Base-by-base conservation (phyloP, 2,329 filamentous ascomycete genomes). In the Calonectria multiphialidica region DNA sequence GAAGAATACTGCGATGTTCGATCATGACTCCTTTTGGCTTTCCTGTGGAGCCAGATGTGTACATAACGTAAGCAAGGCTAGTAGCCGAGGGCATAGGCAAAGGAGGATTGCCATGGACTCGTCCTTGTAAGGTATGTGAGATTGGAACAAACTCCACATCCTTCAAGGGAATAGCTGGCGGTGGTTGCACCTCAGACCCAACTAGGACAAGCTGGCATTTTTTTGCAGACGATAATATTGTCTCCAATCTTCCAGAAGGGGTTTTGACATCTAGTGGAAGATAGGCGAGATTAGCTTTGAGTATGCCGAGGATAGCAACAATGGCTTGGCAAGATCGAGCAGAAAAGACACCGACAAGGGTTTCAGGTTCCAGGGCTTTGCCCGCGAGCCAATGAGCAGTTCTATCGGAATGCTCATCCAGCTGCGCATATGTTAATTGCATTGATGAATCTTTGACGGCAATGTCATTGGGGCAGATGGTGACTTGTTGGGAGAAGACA, bases 231-330 rank as follows among this genome's bases (percentile, higher is more conserved):
- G 72, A 71, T 1, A 76, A 28, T 9, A 76, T 75, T 0, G 49
- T 55, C 2, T 73, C 66, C 1, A 75, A 21, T 4, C 74, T 70
- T 13, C 59, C 68, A 3, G 33, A 15, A 0, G 75, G 75, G 1
- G 62, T 65, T n/a, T 77, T 75, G 7, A 66, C 47, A 18, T 78
- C 74, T 2, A 78, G 42, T 5, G 76, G 74, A 0, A 78, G 35
- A 44, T 78, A 77, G 0, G 76, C 74, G 7, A 77, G 16, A 25
- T 63, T 63, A 0, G 76, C 74, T 18, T 77, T 77, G 25, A 79
- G 65, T 33, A 76, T 71, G 16, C 69, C 76, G 0, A 74, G 12
- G 15, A 77, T 61, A 0, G 74, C 67, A 23, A 66, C 64, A 18
- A 78, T 70, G 1, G 71, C 59, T 10, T 70, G 47, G n/a, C 72